Evolutionary conservation across 768 basidiomycete genomes (phyloP), one percentile per base, ranked within the genome.

Genomic region (Xerocomus potaroensis): DNA sequence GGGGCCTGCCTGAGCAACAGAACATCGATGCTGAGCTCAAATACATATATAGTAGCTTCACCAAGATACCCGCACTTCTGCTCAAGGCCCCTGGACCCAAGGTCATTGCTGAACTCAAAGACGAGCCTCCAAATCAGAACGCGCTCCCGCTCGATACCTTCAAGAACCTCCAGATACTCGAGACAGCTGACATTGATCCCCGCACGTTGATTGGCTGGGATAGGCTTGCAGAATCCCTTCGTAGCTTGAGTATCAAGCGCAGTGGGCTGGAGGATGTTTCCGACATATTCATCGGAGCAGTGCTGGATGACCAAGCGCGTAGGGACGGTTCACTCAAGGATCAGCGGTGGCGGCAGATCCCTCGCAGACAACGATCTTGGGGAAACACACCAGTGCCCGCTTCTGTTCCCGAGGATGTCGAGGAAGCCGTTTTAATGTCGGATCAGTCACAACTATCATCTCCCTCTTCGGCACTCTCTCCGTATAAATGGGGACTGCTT

Each of bases 21-120:
- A 76, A 61, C 49, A 67, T 87, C 54, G 85, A 92, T 45, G 61
- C 72, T 3, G 87, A 91, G 58, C 81, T 95, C 64, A 91, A 82
- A 63, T 91, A 83, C 65, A 76, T 94, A 51, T 95, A 83, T 70
- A 91, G 90, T 62, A 79, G 83, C 61, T 91, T 95, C 71, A 96
- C 91, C 35, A 91, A 88, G 67, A 72, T 96, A 0, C 92, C 92
- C 14, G 84, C 91, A 1, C 72, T 95, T 31, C 69, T 73, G 7
- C 67, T 94, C 45, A 75, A 72, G 49, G 75, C 83, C 2, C 85
- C 87, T 0, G 78, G 78, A 36, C 74, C 75, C 39, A 81, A 79
- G 45, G 67, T 80, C 54, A 82, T 94, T 21, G 62, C 76, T 5
- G 91, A 91, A 61, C 73, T 91, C 10, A 70, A 75, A 4, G 72